A percentile compares a stretch with the other conserved stretches of the same genome.
Evolutionary conservation across 2,329 filamentous ascomycete species (phyloP).

Genomic region (Fusarium compactum): DNA sequence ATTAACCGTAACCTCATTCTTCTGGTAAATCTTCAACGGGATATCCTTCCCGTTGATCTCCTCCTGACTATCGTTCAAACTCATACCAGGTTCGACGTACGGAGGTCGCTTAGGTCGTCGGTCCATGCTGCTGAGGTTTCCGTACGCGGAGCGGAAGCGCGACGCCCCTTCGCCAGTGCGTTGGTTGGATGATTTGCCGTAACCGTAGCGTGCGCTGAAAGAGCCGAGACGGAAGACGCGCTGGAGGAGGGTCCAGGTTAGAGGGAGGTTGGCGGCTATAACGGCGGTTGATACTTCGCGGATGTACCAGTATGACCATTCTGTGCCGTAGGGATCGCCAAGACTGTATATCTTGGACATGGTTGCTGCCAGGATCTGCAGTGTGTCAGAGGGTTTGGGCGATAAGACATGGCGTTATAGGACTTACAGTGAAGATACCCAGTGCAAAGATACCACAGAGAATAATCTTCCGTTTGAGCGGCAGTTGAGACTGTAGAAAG

Average conservation of each 20-base stretch:
- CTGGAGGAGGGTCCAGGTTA: constrained; percentile 59
- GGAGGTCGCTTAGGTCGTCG: constrained; percentile 12
- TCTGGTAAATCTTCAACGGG: constrained; percentile 55
- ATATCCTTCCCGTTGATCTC: constrained; percentile 52
- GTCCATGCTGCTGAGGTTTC: constrained; percentile 43
- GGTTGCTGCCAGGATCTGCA: constrained; percentile 41
- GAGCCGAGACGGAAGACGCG: constrained; percentile 51
- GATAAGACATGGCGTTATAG: rapidly evolving
- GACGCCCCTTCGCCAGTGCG: constrained; percentile 42
- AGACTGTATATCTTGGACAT: constrained; percentile 59
- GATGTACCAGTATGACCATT: constrained; percentile 61
- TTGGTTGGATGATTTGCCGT: constrained; percentile 44
- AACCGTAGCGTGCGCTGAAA: constrained; percentile 41
- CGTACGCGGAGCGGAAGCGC: constrained; percentile 41
- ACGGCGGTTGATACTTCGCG: constrained; percentile 61
- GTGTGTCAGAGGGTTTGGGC: rapidly evolving
- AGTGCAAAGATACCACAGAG: constrained; percentile 60
- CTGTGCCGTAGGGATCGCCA: constrained; percentile 52
- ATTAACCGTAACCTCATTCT: constrained; percentile 50
- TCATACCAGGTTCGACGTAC: constrained; percentile 35
- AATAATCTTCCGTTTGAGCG: constrained; percentile 63
- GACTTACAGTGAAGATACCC: constrained; percentile 58
- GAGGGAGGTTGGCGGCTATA: constrained; percentile 58
- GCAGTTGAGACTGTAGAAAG: constrained; percentile 62
- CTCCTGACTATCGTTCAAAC: constrained; percentile 53